Evolutionary conservation across 805 yeast genomes (phyloP), one percentile per base, ranked within the genome.

Genomic region (Spathaspora hagerdaliae): DNA sequence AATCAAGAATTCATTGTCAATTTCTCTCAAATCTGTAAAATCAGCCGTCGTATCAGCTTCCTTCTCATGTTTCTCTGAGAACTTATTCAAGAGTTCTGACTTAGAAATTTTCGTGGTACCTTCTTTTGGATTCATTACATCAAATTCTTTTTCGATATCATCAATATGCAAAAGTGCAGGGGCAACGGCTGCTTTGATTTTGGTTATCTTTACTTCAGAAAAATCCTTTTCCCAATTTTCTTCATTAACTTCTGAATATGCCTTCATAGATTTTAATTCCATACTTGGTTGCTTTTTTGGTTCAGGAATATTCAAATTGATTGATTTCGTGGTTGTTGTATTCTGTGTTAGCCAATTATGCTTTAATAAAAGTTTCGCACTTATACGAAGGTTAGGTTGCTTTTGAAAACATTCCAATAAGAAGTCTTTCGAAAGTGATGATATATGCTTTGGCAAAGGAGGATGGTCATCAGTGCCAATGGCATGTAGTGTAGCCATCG

Each of bases 401-500:
- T 82, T 82, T 52, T 82, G 84, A 53, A 87, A 84, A 57, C 96
- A 88, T 49, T 78, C 79, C 42, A 73, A 53, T 10, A 86, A 62
- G 51, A 88, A 83, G 51, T 85, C 87, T 35, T 71, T 69, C 7
- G 73, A 73, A 49, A 63, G 32, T 0, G 69, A 55, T 0, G 80
- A 63, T 5, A 78, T 58, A 2, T 69, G 63, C 7, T 71, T 70
- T 0, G 96, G 96, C 15, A 87, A 63, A 0, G 84, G 82, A 1
- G 92, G 89, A 45, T 75, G 74, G 13, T 80, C 85, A 42, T 86
- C 88, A 6, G 84, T 79, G 0, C 88, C 96, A 42, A 88, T 85
- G 0, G 94, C 90, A 66, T 85, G 95, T 47, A 88, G 69, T 0
- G 94, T 88, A 1, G 88, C 85, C 82, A 87, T 82, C 8, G 85